Conservation (phyloP, 129 eudicot species). For the Lactuca sativa region DNA sequence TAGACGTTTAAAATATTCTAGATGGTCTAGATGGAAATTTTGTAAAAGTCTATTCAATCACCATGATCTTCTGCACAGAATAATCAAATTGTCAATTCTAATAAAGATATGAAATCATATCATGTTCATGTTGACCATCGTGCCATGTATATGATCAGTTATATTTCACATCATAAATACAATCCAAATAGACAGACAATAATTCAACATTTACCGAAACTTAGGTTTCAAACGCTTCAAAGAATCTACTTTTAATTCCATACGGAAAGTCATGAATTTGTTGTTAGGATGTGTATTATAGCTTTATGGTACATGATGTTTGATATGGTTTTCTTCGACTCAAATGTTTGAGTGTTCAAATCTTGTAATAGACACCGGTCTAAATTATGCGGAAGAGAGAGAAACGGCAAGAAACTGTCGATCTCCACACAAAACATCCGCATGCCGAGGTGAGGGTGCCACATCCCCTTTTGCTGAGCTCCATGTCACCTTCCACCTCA, state of each 20-base stretch:
- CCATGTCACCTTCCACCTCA: too few species aligned
- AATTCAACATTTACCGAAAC: conserved; percentile 8
- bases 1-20: not conserved
- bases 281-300: not conserved
- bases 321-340: too few species aligned
- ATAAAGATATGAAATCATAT: conserved; percentile 1
- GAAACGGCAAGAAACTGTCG: too few species aligned
- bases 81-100: not conserved
- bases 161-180: conserved; percentile 15
- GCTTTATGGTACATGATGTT: too few species aligned
- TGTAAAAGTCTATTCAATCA: not conserved
- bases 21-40: not conserved
- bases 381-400: too few species aligned
- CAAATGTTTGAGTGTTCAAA: too few species aligned
- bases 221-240: not conserved
- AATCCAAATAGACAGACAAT: conserved; percentile 1
- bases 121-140: conserved; percentile 14
- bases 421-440: too few species aligned
- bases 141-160: conserved; percentile 6
- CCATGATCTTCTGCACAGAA: not conserved
- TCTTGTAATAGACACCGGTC: too few species aligned
- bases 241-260: conserved; percentile 24
- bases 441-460: too few species aligned
- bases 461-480: too few species aligned
- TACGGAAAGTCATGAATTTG: not conserved